These are phyloP conservation scores for Excoecaria cochinchinensis DNA, from an alignment of 345 rosid genomes.

Conservation along the genomic window DNA sequence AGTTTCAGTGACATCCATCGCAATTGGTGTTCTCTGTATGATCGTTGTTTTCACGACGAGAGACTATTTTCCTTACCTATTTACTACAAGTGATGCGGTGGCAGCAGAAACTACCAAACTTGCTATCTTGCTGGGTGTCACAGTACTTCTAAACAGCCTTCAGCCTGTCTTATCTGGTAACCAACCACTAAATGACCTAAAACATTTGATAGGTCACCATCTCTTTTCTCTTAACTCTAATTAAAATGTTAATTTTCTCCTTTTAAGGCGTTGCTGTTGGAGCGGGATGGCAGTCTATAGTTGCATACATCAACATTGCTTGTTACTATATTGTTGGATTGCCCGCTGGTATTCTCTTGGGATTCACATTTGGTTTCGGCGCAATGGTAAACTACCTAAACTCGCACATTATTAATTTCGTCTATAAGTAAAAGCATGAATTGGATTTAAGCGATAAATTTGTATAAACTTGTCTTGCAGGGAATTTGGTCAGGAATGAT, in stretches of 20 bases:
- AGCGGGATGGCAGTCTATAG: conserved; percentile 92
- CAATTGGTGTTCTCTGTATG: conserved; percentile 62
- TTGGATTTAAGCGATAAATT: background rate
- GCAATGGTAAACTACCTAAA: conserved; percentile 41
- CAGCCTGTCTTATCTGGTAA: conserved; percentile 87
- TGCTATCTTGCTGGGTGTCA: conserved; percentile 61
- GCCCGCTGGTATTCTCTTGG: conserved; percentile 81
- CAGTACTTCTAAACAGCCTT: conserved; percentile 81
- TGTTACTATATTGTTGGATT: conserved; percentile 83
- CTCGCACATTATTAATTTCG: too few species aligned
- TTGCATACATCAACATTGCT: conserved; percentile 80
- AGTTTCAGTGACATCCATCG: conserved; percentile 65
- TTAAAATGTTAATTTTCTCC: background rate
- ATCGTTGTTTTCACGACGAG: conserved; percentile 55
- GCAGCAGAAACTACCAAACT: conserved; percentile 76
- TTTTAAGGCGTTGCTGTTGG: conserved; percentile 86
- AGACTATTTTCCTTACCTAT: conserved; percentile 70
- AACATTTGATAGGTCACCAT: background rate
- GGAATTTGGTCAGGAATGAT: conserved; percentile 99
- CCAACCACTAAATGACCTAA: conserved; percentile 2
- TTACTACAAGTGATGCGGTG: conserved; percentile 70
- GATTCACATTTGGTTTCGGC: conserved; percentile 70
- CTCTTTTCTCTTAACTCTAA: background rate
- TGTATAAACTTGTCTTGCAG: conserved; percentile 31
- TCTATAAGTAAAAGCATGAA: too few species aligned